These are phyloP conservation scores for Sporothrix luriei DNA, from an alignment of 2,329 filamentous ascomycete genomes.

Conservation along the genomic window DNA sequence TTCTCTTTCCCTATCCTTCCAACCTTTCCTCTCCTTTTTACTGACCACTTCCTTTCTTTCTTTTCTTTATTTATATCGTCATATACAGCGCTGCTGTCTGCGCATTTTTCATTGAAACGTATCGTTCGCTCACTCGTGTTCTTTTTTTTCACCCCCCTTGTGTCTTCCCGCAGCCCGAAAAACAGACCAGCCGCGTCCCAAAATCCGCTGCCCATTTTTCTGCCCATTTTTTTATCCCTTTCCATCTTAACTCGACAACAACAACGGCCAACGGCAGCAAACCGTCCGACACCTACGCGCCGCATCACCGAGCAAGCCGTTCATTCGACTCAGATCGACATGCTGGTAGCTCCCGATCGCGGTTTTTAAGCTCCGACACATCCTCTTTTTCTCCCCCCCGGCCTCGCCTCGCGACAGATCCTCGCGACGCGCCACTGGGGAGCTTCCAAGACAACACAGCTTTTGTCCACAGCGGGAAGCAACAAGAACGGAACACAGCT, in stretches of 20 bases:
- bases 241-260: background rate
- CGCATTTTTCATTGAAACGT: background rate
- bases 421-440: background rate
- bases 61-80: conserved; percentile 3
- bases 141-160: background rate
- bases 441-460: background rate
- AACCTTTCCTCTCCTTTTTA: background rate
- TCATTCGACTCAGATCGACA: conserved; percentile 14
- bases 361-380: conserved; percentile 10
- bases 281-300: background rate
- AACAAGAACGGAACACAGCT: background rate
- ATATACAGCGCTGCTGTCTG: conserved; percentile 3
- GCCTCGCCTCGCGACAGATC: background rate
- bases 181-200: conserved; percentile 10
- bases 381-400: background rate
- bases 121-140: background rate
- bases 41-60: background rate
- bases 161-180: background rate
- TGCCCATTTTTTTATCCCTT: background rate
- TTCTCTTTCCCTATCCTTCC: background rate
- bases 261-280: background rate
- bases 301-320: background rate
- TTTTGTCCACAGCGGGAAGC: conserved; percentile 8
- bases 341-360: conserved; percentile 15
- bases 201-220: conserved; percentile 20